Evolutionary conservation across 2,329 filamentous ascomycete species (phyloP).

Genomic region (Alternaria hordeiaustralica): DNA sequence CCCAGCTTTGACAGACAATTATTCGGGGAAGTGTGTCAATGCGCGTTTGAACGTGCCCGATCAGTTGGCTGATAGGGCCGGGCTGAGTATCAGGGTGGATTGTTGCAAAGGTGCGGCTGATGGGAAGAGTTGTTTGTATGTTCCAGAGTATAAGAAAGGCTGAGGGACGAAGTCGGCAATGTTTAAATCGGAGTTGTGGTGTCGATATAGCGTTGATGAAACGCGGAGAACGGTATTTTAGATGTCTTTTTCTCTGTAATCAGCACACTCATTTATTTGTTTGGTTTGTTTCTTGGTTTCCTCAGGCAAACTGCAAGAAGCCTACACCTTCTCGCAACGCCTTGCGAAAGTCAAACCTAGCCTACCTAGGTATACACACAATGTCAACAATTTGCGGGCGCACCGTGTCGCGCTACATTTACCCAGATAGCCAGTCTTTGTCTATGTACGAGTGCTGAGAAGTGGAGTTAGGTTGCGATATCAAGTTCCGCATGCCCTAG

Average conservation of each 20-base stretch:
- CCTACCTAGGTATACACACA: neutral
- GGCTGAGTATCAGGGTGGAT: neutral
- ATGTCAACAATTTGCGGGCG: neutral
- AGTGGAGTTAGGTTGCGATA: neutral
- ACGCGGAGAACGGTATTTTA: neutral
- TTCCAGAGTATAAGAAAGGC: neutral
- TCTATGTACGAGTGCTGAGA: neutral
- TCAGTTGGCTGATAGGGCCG: neutral
- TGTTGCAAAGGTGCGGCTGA: neutral
- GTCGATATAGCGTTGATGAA: neutral
- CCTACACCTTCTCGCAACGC: neutral
- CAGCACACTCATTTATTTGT: neutral
- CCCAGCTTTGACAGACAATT: neutral
- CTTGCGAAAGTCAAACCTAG: neutral
- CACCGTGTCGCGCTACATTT: neutral
- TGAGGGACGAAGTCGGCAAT: neutral
- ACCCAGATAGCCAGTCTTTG: neutral
- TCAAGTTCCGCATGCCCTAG: neutral
- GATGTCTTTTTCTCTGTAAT: neutral
- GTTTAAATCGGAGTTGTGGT: neutral
- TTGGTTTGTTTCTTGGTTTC: neutral
- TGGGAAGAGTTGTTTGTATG: neutral
- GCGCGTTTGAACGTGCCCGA: neutral
- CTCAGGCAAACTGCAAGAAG: neutral
- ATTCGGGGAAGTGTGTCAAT: neutral